phyloP scores from a whole-genome alignment of 2,329 filamentous ascomycete genomes.

The Stagonosporopsis chrysanthemi region DNA sequence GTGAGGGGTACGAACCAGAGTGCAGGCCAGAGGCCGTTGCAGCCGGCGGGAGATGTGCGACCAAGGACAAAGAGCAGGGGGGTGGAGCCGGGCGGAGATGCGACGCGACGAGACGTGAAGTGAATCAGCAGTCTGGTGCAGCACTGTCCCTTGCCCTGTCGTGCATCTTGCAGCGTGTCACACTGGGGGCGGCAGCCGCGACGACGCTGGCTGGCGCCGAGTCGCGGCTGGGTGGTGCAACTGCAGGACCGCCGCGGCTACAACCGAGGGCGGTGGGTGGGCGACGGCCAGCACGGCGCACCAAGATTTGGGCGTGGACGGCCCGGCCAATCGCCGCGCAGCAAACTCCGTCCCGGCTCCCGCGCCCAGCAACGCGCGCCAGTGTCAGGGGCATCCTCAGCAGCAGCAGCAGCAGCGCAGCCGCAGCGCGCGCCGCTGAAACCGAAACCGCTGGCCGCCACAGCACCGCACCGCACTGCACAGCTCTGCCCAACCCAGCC shows the following conservation, averaged over 20 bases:
- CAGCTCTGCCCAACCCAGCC: too few species aligned
- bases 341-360: conserved; percentile 6
- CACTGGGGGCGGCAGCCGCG: neutral
- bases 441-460: neutral
- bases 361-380: neutral
- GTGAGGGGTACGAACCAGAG: conserved; percentile 6
- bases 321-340: conserved; percentile 11
- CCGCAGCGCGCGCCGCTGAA: conserved; percentile 5
- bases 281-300: neutral
- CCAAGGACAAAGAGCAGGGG: conserved; percentile 2
- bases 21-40: neutral
- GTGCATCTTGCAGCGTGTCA: neutral
- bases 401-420: conserved; percentile 2
- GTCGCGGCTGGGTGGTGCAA: neutral
- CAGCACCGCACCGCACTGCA: too few species aligned
- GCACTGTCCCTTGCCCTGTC: neutral
- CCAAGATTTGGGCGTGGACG: neutral
- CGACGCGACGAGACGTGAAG: neutral
- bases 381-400: conserved; percentile 13
- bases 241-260: conserved; percentile 6
- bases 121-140: neutral
- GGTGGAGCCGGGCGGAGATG: neutral
- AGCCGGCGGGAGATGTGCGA: conserved; percentile 17
- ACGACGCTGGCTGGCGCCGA: neutral
- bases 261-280: neutral